Conservation (phyloP, 2,329 filamentous ascomycete species). For the Scleromitrula shiraiana region DNA sequence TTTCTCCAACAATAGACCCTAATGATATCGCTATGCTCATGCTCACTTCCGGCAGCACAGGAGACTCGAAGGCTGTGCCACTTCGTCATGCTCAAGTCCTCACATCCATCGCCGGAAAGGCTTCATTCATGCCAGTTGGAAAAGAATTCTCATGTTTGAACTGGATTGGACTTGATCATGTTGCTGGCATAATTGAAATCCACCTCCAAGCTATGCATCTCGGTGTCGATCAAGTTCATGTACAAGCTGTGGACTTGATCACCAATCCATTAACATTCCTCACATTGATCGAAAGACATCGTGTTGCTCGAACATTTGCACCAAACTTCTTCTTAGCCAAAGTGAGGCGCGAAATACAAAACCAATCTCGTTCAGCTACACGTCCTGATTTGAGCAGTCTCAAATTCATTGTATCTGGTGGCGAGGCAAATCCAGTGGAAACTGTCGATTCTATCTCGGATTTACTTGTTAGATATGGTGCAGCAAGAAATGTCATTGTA, state of each 20-base stretch:
- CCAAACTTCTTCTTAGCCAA: slow-evolving; percentile 33
- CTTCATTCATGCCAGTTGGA: not conserved
- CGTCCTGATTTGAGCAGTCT: not conserved
- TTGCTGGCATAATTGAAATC: slow-evolving; percentile 40
- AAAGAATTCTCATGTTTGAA: slow-evolving; percentile 22
- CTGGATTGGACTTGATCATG: slow-evolving; percentile 42
- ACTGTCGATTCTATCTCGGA: slow-evolving; percentile 25
- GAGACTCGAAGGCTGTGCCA: slow-evolving; percentile 42
- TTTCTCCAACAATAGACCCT: not conserved
- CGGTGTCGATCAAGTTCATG: slow-evolving; percentile 38
- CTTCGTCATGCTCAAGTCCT: slow-evolving; percentile 38
- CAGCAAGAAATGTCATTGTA: slow-evolving; percentile 27
- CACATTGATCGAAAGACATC: slow-evolving; percentile 33
- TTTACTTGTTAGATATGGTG: slow-evolving; percentile 28
- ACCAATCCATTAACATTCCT: slow-evolving; percentile 33
- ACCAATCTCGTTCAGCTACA: not conserved
- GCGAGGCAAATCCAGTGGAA: slow-evolving; percentile 35
- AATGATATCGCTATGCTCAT: slow-evolving; percentile 34
- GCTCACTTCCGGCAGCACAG: slow-evolving; percentile 46
- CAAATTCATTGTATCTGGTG: slow-evolving; percentile 32
- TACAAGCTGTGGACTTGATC: slow-evolving; percentile 34
- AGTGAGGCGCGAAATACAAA: slow-evolving; percentile 11
- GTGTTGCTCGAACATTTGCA: slow-evolving; percentile 36
- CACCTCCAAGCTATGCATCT: slow-evolving; percentile 39
- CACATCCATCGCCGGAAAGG: slow-evolving; percentile 24